Evolutionary conservation across 2,329 filamentous ascomycete species (phyloP).

Genomic region (Didymella pinodella): DNA sequence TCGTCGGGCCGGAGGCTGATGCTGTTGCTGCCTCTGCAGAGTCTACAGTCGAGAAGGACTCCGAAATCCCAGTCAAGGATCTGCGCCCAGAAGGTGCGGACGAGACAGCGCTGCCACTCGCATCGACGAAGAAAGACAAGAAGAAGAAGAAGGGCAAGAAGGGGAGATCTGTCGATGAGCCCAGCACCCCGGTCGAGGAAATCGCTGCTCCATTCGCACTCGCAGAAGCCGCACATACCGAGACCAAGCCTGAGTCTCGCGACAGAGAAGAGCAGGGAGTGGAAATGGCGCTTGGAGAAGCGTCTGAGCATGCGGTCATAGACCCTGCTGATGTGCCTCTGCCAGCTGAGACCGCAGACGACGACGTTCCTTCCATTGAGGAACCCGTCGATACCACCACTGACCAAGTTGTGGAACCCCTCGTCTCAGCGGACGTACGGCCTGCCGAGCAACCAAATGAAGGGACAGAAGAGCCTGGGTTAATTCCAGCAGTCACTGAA

Average conservation of each 20-base stretch:
- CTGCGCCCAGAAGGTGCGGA: background rate
- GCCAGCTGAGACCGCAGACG: background rate
- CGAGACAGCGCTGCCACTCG: background rate
- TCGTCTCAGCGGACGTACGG: background rate
- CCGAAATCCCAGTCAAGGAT: background rate
- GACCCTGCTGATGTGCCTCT: conserved; percentile 7
- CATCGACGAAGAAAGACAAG: conserved; percentile 32
- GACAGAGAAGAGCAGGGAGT: background rate
- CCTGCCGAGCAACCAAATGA: background rate
- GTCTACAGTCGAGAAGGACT: background rate
- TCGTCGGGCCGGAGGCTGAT: background rate
- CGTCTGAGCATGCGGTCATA: background rate
- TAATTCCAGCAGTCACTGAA: background rate
- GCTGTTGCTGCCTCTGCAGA: background rate
- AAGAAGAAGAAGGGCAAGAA: conserved; percentile 42
- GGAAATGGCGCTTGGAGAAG: background rate
- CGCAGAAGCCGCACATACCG: background rate
- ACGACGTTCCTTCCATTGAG: background rate
- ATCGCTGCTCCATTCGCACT: background rate
- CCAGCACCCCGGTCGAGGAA: conserved; percentile 25
- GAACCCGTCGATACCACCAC: background rate
- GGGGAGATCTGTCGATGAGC: conserved; percentile 23
- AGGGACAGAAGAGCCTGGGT: background rate
- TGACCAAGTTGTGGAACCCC: background rate
- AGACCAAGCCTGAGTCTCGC: background rate